Base-by-base conservation (phyloP, 1,284 basidiomycete genomes). In the Ganoderma sinense region DNA sequence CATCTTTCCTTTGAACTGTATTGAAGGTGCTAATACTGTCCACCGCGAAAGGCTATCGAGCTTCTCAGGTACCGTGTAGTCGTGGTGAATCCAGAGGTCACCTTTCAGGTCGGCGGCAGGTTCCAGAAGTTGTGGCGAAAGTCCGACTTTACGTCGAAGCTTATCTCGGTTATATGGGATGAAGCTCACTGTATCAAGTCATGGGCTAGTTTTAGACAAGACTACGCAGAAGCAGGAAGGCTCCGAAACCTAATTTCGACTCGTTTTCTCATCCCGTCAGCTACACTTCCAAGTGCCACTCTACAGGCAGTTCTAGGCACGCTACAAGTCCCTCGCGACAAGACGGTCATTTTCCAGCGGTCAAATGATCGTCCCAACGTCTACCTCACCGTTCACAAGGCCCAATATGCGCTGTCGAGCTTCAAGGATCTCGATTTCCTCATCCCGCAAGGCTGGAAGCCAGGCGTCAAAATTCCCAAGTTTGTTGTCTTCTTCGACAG, bases 301-400 rank as follows among this genome's bases (percentile, higher is more conserved):
- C 73, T 80, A 0, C 18, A 40, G 0, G 78, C 80, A 29, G 70
- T 83, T 0, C 62, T 67, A 31, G 26, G 70, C 2, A 77, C 70
- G 0, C 74, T 82, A 1, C 69, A 67, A 0, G 7, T 65, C 1
- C 43, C 5, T 7, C 43, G 8, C 4, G 41, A 43, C 10, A 31
- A 39, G 6, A 45, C 63, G 2, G 8, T 61, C 18, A 43, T 69
- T 2, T 45, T 78, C 6, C 66, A 36, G 10, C 69, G 73, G 3
- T 80, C 78, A 1, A 83, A 82, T 63, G 80, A 83, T 60, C 76
- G 79, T 2, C 76, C 79, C 5, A 81, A 83, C 51, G 78, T 83
- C 10, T 58, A 72, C 36, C 61, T 82, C 0, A 68, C 71, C 13
- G 78, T 83, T 2, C 73, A 74, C 14, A 64, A 74, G 16, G 76